Percentiles rank a stretch among this genome's conserved stretches.
phyloP scores from a whole-genome alignment of 1,139 yeast genomes.

The Pichia kudriavzevii region DNA sequence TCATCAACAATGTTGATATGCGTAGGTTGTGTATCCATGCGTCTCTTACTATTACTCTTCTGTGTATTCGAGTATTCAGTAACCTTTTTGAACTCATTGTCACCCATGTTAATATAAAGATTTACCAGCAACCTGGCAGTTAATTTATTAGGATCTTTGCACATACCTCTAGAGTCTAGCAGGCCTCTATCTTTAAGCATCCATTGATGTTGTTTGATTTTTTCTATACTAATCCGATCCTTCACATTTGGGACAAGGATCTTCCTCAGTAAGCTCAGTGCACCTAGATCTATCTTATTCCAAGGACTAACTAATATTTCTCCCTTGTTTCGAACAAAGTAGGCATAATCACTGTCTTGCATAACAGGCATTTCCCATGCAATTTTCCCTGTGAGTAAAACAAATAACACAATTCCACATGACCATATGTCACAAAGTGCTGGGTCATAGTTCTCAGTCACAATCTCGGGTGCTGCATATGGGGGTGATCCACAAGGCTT shows the following conservation, averaged over 20 bases:
- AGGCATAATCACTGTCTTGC: slow-evolving; percentile 38
- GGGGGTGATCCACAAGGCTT: slow-evolving; percentile 65
- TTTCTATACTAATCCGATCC: slow-evolving; percentile 34
- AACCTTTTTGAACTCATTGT: slow-evolving; percentile 32
- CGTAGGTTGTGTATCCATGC: slow-evolving; percentile 31
- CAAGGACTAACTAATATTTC: slow-evolving; percentile 40
- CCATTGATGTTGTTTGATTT: slow-evolving; percentile 47
- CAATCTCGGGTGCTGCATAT: slow-evolving; percentile 65
- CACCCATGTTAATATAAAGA: slow-evolving; percentile 40
- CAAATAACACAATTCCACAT: slow-evolving; percentile 54
- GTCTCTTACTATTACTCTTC: slow-evolving; percentile 9
- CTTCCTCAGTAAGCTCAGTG: slow-evolving; percentile 43
- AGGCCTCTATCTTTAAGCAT: slow-evolving; percentile 34
- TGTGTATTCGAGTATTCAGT: slow-evolving; percentile 24
- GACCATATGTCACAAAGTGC: slow-evolving; percentile 57
- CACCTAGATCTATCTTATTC: slow-evolving; percentile 40
- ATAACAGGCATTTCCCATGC: slow-evolving; percentile 58
- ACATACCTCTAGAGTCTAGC: slow-evolving; percentile 36
- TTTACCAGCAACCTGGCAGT: slow-evolving; percentile 37
- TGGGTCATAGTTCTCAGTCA: slow-evolving; percentile 41
- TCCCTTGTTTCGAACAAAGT: slow-evolving; percentile 37
- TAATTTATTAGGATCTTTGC: slow-evolving; percentile 41
- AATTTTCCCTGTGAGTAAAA: slow-evolving; percentile 50
- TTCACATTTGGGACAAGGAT: slow-evolving; percentile 41
- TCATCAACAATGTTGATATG: slow-evolving; percentile 31